A percentile compares a stretch with the other conserved stretches of the same genome.
Evolutionary conservation across 768 basidiomycete genomes (phyloP).

Genomic region (Leccinum imitatum): DNA sequence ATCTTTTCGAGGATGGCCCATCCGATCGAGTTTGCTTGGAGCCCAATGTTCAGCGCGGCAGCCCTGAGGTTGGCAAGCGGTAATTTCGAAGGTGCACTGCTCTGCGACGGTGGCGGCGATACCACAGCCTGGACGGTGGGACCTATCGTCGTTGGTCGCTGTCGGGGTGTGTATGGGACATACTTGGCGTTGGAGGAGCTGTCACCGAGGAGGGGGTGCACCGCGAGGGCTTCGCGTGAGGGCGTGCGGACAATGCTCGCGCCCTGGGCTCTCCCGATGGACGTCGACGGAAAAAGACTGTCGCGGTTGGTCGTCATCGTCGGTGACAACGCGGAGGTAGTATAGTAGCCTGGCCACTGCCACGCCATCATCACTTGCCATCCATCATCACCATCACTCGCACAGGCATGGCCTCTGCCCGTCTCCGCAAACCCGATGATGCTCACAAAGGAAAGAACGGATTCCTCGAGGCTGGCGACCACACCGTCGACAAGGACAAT

Average conservation of each 20-base stretch:
- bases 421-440: conserved; percentile 15
- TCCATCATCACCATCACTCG: not conserved
- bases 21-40: conserved; percentile 64
- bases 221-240: conserved; percentile 54
- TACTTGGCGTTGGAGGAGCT: conserved; percentile 43
- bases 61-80: conserved; percentile 75
- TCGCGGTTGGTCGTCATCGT: conserved; percentile 40
- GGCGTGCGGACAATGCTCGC: conserved; percentile 40
- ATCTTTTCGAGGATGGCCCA: conserved; percentile 80
- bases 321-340: not conserved
- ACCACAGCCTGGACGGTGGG: conserved; percentile 32
- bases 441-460: conserved; percentile 19
- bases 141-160: conserved; percentile 53
- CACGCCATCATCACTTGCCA: not conserved
- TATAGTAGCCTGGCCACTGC: not conserved
- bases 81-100: conserved; percentile 64
- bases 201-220: conserved; percentile 63
- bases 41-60: conserved; percentile 63
- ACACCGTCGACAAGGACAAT: conserved; percentile 11
- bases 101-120: conserved; percentile 42
- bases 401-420: conserved; percentile 3
- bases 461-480: conserved; percentile 19
- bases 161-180: conserved; percentile 76
- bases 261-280: conserved; percentile 53
- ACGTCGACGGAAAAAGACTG: conserved; percentile 47